These are phyloP conservation scores for Carex littledalei DNA, from an alignment of 176 grass and related monocot genomes.

Conservation along the genomic window DNA sequence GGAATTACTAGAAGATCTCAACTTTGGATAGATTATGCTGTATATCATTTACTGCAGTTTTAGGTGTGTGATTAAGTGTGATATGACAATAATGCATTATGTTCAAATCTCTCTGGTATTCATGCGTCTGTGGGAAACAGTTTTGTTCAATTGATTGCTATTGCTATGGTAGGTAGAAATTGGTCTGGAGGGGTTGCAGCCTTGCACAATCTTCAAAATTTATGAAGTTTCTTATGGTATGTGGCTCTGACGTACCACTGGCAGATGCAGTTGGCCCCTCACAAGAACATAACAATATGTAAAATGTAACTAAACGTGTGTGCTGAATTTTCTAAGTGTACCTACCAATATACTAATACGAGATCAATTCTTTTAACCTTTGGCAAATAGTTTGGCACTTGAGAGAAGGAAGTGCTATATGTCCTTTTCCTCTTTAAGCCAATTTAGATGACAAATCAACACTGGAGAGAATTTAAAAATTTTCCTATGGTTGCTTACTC, in stretches of 20 bases:
- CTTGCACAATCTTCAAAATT: too few species aligned
- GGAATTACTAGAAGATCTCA: not conserved
- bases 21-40: not conserved
- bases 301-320: too few species aligned
- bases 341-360: not conserved
- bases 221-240: too few species aligned
- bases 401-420: too few species aligned
- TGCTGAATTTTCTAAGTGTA: too few species aligned
- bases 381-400: not conserved
- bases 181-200: not conserved
- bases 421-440: not conserved
- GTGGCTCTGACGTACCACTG: too few species aligned
- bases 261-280: too few species aligned
- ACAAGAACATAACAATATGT: too few species aligned
- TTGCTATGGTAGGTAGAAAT: not conserved
- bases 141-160: not conserved
- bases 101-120: not conserved
- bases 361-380: not conserved
- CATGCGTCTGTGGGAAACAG: not conserved
- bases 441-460: not conserved
- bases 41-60: not conserved
- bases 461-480: too few species aligned
- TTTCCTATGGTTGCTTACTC: too few species aligned
- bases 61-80: not conserved
- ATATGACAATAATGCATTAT: not conserved